These are phyloP conservation scores for Triticum timopheevii DNA, from an alignment of 176 grass and related monocot species.

Conservation along the genomic window DNA sequence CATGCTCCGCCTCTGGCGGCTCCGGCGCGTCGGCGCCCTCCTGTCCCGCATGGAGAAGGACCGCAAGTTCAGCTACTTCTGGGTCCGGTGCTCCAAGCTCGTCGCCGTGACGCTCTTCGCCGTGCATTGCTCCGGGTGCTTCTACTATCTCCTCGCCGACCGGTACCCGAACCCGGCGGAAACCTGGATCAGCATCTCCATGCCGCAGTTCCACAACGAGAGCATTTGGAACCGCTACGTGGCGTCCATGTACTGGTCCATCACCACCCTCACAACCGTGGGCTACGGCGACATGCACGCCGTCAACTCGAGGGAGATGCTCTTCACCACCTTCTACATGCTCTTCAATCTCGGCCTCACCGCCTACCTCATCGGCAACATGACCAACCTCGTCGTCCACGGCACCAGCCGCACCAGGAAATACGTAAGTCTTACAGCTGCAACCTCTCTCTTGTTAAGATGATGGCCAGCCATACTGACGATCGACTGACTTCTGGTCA, in stretches of 20 bases:
- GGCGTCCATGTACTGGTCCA: constrained; percentile 84
- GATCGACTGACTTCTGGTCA: not conserved
- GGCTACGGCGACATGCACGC: constrained; percentile 93
- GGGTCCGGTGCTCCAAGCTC: constrained; percentile 65
- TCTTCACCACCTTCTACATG: constrained; percentile 82
- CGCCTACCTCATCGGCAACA: constrained; percentile 97
- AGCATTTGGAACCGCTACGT: constrained; percentile 57
- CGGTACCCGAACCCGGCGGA: constrained; percentile 40
- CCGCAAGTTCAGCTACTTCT: constrained; percentile 73
- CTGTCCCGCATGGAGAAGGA: constrained; percentile 73
- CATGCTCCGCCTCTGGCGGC: constrained; percentile 46
- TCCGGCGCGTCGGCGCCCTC: constrained; percentile 36
- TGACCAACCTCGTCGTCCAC: constrained; percentile 94
- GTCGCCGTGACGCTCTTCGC: constrained; percentile 79
- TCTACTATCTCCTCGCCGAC: constrained; percentile 87
- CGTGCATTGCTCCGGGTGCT: constrained; percentile 75
- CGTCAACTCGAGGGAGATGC: constrained; percentile 77
- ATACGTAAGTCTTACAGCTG: constrained; percentile 36
- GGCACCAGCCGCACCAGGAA: constrained; percentile 73
- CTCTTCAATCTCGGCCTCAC: constrained; percentile 93
- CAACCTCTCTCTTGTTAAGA: not conserved
- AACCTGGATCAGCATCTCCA: constrained; percentile 69
- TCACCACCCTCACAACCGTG: constrained; percentile 78
- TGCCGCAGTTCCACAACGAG: constrained; percentile 60
- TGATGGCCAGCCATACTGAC: not conserved